These are phyloP conservation scores for Podaxis carcinomalis DNA, from an alignment of 768 basidiomycete species.

Conservation along the genomic window DNA sequence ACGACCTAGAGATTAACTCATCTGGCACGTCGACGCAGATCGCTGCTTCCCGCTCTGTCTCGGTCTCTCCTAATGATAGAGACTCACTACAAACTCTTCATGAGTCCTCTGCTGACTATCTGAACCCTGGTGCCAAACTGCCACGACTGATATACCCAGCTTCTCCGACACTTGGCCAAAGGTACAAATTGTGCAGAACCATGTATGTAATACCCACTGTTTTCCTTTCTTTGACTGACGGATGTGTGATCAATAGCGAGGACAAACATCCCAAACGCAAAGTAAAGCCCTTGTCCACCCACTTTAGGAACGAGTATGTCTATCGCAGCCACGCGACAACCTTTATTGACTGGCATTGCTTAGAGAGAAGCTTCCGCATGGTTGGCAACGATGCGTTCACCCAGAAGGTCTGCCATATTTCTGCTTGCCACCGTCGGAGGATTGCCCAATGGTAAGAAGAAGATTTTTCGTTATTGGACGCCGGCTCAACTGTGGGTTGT, in stretches of 20 bases:
- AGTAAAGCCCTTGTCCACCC: neutral
- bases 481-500: neutral
- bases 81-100: neutral
- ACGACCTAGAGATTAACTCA: neutral
- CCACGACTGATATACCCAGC: neutral
- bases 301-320: neutral
- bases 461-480: no score
- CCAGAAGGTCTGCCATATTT: conserved; percentile 6
- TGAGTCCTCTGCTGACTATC: neutral
- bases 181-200: neutral
- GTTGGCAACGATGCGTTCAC: neutral
- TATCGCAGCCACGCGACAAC: neutral
- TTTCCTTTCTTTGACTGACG: neutral
- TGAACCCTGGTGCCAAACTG: neutral
- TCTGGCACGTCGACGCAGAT: neutral
- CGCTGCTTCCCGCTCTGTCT: neutral
- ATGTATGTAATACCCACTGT: neutral
- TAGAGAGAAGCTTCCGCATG: neutral
- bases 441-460: neutral
- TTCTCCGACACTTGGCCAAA: neutral
- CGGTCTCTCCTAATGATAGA: neutral
- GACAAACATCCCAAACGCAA: neutral
- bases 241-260: neutral
- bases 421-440: neutral
- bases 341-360: neutral